Base-by-base conservation (phyloP, 129 eudicot species). In the Glebionis coronaria region DNA sequence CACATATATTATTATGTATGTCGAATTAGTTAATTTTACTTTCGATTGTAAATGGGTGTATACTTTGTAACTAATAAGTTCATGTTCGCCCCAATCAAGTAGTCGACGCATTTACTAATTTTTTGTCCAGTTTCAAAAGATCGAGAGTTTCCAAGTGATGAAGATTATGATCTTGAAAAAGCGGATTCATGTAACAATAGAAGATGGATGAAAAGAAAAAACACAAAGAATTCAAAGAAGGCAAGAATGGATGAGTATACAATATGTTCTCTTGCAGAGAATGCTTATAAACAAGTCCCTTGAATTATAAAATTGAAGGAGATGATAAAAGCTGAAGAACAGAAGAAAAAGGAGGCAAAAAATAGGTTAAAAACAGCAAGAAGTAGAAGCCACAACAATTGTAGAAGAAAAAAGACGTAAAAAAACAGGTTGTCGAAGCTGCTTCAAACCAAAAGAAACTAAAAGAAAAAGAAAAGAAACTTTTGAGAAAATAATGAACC, bases 161-260 rank as follows among this genome's bases (percentile, higher is more conserved):
- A n/a, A n/a, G n/a, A n/a, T 67, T 88, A 73, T 84, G 98, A 93
- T 61, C 86, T 93, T 53, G 98, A 93, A 81, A 90, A 86, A 79
- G 96, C 98, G 4, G 98, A 93, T 75, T 93, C 98, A 18, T 95
- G 98, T 68, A 97, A 93, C 23, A 95, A 93, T 56, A 88, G 71
- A 71, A 82, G 98, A 77, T 93, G 98, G 98, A 93, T 93, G 98
- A 97, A 93, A 69, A 84, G 98, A 75, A 96, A 93, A 77, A 93
- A 93, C 40, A 88, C 92, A 14, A 93, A 93, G 76, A 83, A 84
- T 12, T 61, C 90, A 1, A 97, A 93, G 77, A 93, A 88, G 76
- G 95, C 98, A 2, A 84, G 98, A 71, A 93, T 82, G 73, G 97
- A 93, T 59, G 98, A 93, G 52, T 73, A 74, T 56, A 86, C 49